Percentiles rank a stretch among this genome's conserved stretches.
Evolutionary conservation across 495 filamentous ascomycete genomes (phyloP).

Genomic region (Clohesyomyces aquaticus): DNA sequence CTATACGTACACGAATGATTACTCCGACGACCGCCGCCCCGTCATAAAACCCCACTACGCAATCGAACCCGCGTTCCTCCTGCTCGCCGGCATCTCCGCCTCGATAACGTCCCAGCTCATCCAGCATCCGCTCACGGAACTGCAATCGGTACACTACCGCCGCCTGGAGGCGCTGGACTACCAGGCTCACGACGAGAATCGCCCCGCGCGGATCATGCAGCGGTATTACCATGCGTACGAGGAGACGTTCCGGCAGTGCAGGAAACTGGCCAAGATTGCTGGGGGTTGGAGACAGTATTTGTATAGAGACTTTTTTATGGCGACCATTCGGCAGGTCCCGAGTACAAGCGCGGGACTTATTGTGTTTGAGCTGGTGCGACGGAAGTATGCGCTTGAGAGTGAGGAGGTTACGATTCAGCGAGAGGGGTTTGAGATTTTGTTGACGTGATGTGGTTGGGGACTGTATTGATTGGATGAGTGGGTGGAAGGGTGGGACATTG

Average conservation of each 20-base stretch:
- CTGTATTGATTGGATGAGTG: too few relatives aligned
- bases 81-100: slow-evolving; percentile 75
- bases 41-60: slow-evolving; percentile 82
- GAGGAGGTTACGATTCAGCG: slow-evolving; percentile 67
- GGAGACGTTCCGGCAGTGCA: slow-evolving; percentile 73
- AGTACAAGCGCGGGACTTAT: slow-evolving; percentile 87
- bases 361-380: slow-evolving; percentile 83
- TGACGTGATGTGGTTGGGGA: slow-evolving; percentile 43
- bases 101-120: slow-evolving; percentile 75
- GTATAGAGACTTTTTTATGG: slow-evolving; percentile 74
- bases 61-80: slow-evolving; percentile 79
- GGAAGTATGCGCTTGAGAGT: slow-evolving; percentile 71
- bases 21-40: slow-evolving; percentile 46
- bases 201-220: slow-evolving; percentile 54
- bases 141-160: slow-evolving; percentile 79
- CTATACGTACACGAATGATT: slow-evolving; percentile 41
- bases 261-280: slow-evolving; percentile 61
- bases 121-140: slow-evolving; percentile 73
- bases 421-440: slow-evolving; percentile 76
- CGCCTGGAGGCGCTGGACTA: slow-evolving; percentile 78
- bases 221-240: slow-evolving; percentile 76
- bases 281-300: slow-evolving; percentile 73
- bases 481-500: too few relatives aligned
- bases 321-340: slow-evolving; percentile 78
- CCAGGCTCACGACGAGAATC: slow-evolving; percentile 55